A percentile compares a stretch with the other conserved stretches of the same genome.
Conservation (phyloP, 2,329 filamentous ascomycete species). For the Bipolaris oryzae region DNA sequence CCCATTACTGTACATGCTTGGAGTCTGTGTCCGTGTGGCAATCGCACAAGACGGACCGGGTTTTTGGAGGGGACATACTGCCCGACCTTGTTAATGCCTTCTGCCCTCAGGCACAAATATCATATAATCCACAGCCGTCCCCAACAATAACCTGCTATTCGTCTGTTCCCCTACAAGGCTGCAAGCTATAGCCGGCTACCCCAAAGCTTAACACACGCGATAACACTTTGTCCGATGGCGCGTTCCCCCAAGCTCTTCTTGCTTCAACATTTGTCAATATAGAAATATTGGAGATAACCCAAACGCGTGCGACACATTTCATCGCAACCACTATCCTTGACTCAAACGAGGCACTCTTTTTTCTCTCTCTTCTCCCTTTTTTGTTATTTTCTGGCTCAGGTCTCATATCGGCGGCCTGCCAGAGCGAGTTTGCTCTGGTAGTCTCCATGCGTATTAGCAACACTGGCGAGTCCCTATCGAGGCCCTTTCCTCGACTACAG, state of each 20-base stretch:
- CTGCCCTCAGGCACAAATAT: constrained; percentile 43
- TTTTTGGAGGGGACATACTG: constrained; percentile 44
- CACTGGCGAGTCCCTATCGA: constrained; percentile 56
- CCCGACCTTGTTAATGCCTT: constrained; percentile 49
- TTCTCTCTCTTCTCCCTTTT: constrained; percentile 8
- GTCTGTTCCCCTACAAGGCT: constrained; percentile 41
- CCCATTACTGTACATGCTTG: constrained; percentile 49
- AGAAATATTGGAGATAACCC: constrained; percentile 46
- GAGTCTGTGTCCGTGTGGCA: constrained; percentile 51
- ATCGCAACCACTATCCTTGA: constrained; percentile 41
- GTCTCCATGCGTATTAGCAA: constrained; percentile 58
- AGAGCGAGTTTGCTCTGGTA: constrained; percentile 58
- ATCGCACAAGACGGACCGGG: constrained; percentile 49
- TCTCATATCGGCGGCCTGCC: constrained; percentile 55
- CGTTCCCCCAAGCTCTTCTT: constrained; percentile 43
- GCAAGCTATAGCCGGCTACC: constrained; percentile 45
- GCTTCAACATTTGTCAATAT: constrained; percentile 52
- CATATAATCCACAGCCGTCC: constrained; percentile 49
- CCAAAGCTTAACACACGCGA: constrained; percentile 48
- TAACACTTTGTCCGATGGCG: constrained; percentile 47
- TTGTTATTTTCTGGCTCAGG: constrained; percentile 46
- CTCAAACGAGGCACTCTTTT: constrained; percentile 48
- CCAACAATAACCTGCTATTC: constrained; percentile 39
- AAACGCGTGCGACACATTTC: constrained; percentile 51
- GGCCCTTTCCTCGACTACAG: constrained; percentile 55